Evolutionary conservation across 768 basidiomycete genomes (phyloP).

Genomic region (Mycena epipterygia): DNA sequence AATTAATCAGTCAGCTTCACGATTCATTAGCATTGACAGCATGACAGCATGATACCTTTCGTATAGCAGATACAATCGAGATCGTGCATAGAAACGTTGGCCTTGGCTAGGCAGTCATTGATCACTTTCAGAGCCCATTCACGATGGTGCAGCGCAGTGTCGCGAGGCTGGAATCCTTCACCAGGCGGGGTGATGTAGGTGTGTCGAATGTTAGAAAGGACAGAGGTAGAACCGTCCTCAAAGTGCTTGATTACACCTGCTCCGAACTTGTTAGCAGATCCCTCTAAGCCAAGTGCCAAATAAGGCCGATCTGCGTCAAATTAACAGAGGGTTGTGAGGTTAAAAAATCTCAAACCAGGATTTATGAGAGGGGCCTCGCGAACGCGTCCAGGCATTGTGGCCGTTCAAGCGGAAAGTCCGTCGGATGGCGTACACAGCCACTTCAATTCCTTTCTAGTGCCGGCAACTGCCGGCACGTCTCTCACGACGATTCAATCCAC

Average conservation of each 20-base stretch:
- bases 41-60: slow-evolving; percentile 71
- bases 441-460: too few species aligned
- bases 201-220: slow-evolving; percentile 94
- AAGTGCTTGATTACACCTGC: slow-evolving; percentile 92
- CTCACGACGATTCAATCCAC: too few species aligned
- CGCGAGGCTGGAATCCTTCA: slow-evolving; percentile 95
- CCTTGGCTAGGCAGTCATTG: slow-evolving; percentile 77
- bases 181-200: slow-evolving; percentile 99
- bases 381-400: slow-evolving; percentile 38
- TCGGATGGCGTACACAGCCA: background rate
- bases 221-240: slow-evolving; percentile 76
- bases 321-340: background rate
- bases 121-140: slow-evolving; percentile 92
- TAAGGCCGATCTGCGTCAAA: slow-evolving; percentile 67
- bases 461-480: too few species aligned
- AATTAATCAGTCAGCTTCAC: background rate
- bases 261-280: slow-evolving; percentile 98
- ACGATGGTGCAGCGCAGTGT: slow-evolving; percentile 96
- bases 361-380: slow-evolving; percentile 36
- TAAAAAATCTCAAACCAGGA: slow-evolving; percentile 33
- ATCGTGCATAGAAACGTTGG: slow-evolving; percentile 78
- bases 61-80: slow-evolving; percentile 97
- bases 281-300: slow-evolving; percentile 96
- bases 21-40: background rate
- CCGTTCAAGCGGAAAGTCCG: slow-evolving; percentile 10